phyloP scores from a whole-genome alignment of 148 eudicot species.

The Rhododendron mucronatum region DNA sequence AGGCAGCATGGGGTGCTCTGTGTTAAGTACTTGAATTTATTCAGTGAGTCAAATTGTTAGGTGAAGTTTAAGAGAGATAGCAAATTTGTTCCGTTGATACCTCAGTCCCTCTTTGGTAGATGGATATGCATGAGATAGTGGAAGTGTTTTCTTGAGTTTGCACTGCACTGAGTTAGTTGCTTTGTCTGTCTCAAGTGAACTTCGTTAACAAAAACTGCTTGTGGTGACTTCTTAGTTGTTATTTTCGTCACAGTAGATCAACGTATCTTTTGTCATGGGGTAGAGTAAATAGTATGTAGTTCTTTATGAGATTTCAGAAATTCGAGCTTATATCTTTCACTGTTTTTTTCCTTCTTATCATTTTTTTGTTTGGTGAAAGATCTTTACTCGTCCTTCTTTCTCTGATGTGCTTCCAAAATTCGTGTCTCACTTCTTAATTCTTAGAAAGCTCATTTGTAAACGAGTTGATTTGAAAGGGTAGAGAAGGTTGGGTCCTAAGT shows the following conservation, averaged over 20 bases:
- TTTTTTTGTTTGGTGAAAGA: not conserved
- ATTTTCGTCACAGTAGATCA: not conserved
- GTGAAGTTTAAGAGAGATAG: not conserved
- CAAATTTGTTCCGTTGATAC: not conserved
- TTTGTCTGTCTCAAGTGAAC: not conserved
- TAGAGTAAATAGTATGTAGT: not conserved
- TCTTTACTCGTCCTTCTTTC: not conserved
- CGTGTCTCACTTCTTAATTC: not conserved
- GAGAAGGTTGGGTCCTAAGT: not conserved
- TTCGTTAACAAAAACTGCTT: not conserved
- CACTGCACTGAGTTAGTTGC: not conserved
- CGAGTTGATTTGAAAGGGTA: not conserved
- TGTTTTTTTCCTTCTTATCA: not conserved
- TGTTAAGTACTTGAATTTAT: not conserved
- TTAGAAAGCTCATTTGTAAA: not conserved
- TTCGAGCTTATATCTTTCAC: not conserved
- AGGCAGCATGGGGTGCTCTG: not conserved
- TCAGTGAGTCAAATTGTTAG: not conserved
- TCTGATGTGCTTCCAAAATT: not conserved
- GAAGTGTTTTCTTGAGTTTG: not conserved
- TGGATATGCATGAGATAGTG: conserved; percentile 9
- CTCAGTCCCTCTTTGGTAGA: not conserved
- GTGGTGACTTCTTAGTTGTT: not conserved
- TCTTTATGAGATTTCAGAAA: not conserved
- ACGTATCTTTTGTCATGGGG: not conserved